A percentile compares a stretch with the other conserved stretches of the same genome.
These are phyloP conservation scores for Debaryomyces castellii DNA, from an alignment of 805 yeast species.

Conservation along the genomic window DNA sequence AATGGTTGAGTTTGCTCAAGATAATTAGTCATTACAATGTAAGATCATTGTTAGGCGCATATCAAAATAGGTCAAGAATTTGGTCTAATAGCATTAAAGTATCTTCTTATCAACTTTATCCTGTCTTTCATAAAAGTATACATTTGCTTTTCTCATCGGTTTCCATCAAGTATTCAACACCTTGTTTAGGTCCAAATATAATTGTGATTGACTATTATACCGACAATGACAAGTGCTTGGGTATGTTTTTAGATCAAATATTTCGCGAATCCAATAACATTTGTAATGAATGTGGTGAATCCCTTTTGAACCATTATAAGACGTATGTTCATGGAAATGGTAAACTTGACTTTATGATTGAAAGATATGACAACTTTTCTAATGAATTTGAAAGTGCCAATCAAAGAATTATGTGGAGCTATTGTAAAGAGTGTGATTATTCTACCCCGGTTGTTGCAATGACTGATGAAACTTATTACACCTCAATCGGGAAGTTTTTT, in stretches of 20 bases:
- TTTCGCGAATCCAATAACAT: conserved; percentile 62
- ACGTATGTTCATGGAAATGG: conserved; percentile 89
- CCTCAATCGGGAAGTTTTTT: conserved; percentile 89
- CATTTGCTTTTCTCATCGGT: conserved; percentile 79
- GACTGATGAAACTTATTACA: conserved; percentile 85
- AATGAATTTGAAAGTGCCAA: conserved; percentile 24
- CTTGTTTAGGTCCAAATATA: conserved; percentile 89
- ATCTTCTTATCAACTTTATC: conserved; percentile 40
- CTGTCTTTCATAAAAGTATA: conserved; percentile 69
- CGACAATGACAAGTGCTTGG: conserved; percentile 87
- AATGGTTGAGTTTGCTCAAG: conserved; percentile 36
- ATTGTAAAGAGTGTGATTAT: conserved; percentile 74
- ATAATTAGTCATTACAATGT: conserved; percentile 34
- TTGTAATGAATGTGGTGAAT: conserved; percentile 81
- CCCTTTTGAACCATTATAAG: conserved; percentile 70
- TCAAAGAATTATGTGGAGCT: conserved; percentile 86
- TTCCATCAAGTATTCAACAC: conserved; percentile 80
- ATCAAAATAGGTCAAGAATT: conserved; percentile 44
- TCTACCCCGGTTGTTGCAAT: conserved; percentile 77
- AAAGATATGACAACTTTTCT: conserved; percentile 36
- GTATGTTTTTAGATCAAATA: conserved; percentile 81
- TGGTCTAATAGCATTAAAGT: conserved; percentile 41
- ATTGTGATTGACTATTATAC: conserved; percentile 84
- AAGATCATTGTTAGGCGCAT: conserved; percentile 52
- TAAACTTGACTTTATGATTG: conserved; percentile 74